Evolutionary conservation across 495 filamentous ascomycete genomes (phyloP).

Genomic region (Jackrogersella minutella): DNA sequence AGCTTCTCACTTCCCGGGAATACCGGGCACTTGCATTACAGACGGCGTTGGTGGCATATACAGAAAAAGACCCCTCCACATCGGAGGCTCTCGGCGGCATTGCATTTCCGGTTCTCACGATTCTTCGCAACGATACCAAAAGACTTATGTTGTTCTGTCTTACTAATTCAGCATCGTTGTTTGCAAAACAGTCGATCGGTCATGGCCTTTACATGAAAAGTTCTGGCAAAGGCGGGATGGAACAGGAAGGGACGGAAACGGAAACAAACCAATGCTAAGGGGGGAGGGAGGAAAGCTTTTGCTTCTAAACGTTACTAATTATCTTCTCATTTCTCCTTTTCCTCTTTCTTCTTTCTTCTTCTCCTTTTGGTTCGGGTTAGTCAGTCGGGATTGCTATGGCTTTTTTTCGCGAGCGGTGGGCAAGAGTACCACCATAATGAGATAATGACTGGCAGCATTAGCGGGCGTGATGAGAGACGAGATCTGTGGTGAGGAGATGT

Average conservation of each 20-base stretch:
- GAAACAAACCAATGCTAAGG: constrained; percentile 42
- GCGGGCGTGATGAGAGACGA: constrained; percentile 19
- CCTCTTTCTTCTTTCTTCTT: not conserved
- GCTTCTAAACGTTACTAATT: constrained; percentile 20
- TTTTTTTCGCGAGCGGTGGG: constrained; percentile 12
- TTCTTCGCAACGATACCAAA: constrained; percentile 49
- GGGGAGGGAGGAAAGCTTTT: constrained; percentile 33
- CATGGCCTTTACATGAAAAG: constrained; percentile 34
- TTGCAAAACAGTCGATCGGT: constrained; percentile 40
- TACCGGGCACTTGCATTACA: constrained; percentile 40
- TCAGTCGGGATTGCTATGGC: no score
- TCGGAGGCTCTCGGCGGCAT: constrained; percentile 35
- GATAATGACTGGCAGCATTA: constrained; percentile 39
- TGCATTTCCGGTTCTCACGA: constrained; percentile 42
- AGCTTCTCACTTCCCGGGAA: constrained; percentile 15
- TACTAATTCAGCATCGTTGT: constrained; percentile 42
- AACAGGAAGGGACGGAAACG: constrained; percentile 34
- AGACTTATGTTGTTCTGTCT: constrained; percentile 43
- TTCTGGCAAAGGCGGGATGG: constrained; percentile 38
- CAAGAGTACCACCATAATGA: constrained; percentile 36
- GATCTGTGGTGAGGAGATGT: constrained; percentile 12
- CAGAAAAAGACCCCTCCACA: constrained; percentile 42
- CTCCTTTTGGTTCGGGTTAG: no score
- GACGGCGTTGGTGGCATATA: constrained; percentile 46
- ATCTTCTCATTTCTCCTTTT: constrained; percentile 35